Base-by-base conservation (phyloP, 495 filamentous ascomycete species). In the Gamarada debralockiae region DNA sequence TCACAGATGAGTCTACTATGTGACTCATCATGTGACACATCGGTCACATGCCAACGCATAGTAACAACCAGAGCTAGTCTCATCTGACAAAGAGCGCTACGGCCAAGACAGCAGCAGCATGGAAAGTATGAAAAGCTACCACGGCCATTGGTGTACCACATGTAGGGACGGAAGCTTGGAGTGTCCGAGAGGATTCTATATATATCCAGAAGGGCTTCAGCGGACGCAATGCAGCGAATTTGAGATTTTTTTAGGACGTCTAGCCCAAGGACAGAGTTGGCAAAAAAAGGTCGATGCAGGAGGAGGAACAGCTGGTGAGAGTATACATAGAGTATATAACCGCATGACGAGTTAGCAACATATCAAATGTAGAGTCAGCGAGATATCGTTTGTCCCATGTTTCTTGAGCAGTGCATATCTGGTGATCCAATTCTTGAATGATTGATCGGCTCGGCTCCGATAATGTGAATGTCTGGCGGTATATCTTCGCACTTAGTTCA, bases 271-370 rank as follows among this genome's bases (percentile, higher is more conserved):
- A 72, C 44, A 27, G 68, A 71, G 21, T 66, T 66, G 31, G 69
- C 72, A 0, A 76, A 66, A 15, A 51, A 63, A 1, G 74, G 72
- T 2, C 73, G 71, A 22, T 73, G 66, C 7, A 76, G 67, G 7
- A 77, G 70, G 3, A 77, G 67, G 46, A 72, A 64, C 0, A 76
- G 62, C 49, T 77, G 74, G 45, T 77, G 71, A 36, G 73, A 67
- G 45, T 75, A 70, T 50, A 67, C 67, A 61, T 75, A 70, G 13
- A 77, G 40, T 8, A 75, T 76, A 50, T 74, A 70, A 71, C 70
- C 36, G 70, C 63, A 45, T 72, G 74, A 43, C 73, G 68, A 6
- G 63, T 53, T 0, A 64, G 68, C 1, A 72, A 55, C 3, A 61
- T 54, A 3, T 67, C 66, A 15, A 36, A 53, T 8, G 25, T 61